Evolutionary conservation across 2,329 filamentous ascomycete genomes (phyloP).

Genomic region (Trichoderma arundinaceum): DNA sequence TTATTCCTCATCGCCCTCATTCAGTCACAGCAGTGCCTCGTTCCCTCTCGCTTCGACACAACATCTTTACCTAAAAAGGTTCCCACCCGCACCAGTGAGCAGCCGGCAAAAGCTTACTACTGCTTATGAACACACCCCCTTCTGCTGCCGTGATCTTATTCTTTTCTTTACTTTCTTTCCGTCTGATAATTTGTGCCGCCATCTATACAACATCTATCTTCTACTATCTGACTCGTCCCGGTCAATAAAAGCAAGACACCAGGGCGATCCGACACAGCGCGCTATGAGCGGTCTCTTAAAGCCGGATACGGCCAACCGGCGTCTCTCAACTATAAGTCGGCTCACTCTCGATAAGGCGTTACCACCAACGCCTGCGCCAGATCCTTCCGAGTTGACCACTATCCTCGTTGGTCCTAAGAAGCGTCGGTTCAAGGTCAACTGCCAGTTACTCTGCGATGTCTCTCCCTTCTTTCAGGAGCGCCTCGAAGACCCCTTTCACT

Average conservation of each 20-base stretch:
- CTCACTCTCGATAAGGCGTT: slow-evolving; percentile 35
- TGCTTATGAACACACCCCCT: slow-evolving; percentile 8
- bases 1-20: slow-evolving; percentile 7
- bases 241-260: background rate
- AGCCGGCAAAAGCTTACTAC: slow-evolving; percentile 12
- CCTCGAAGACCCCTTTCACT: slow-evolving; percentile 45
- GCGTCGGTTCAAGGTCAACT: slow-evolving; percentile 51
- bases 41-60: slow-evolving; percentile 15
- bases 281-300: background rate
- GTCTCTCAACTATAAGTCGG: slow-evolving; percentile 13
- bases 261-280: background rate
- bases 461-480: slow-evolving; percentile 57
- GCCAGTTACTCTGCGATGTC: slow-evolving; percentile 52
- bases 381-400: slow-evolving; percentile 40
- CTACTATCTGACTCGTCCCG: background rate
- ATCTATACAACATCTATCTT: background rate
- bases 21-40: slow-evolving; percentile 1
- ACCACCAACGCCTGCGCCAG: slow-evolving; percentile 34
- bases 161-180: slow-evolving; percentile 1
- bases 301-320: slow-evolving; percentile 12
- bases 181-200: background rate
- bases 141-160: background rate
- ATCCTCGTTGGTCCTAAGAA: slow-evolving; percentile 52
- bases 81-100: slow-evolving; percentile 26
- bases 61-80: slow-evolving; percentile 12